Conservation (phyloP, 176 grass and related monocot genomes). For the Secale cereale region DNA sequence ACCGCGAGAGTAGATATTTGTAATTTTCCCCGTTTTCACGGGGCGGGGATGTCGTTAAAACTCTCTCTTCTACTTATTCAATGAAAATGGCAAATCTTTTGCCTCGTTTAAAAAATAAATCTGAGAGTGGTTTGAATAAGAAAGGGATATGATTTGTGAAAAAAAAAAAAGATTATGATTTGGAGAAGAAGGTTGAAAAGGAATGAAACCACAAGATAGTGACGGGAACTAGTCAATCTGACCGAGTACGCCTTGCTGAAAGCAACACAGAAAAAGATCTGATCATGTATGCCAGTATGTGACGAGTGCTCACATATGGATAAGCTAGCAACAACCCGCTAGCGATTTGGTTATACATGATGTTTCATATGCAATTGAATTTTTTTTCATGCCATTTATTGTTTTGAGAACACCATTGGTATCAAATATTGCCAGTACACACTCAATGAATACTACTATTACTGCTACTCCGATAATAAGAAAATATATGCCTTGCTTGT, state of each 20-base stretch:
- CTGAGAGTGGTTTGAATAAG: constrained; percentile 5
- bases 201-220: neutral
- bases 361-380: neutral
- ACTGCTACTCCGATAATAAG: neutral
- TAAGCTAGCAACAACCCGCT: neutral
- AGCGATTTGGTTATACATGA: neutral
- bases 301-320: neutral
- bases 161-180: neutral
- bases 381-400: neutral
- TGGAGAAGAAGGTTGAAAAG: neutral
- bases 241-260: neutral
- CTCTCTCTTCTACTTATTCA: too few relatives aligned
- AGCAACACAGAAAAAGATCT: neutral
- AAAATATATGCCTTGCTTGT: neutral
- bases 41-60: too few relatives aligned
- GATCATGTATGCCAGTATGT: neutral
- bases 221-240: neutral
- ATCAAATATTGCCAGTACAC: neutral
- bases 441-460: too few relatives aligned
- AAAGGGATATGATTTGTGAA: neutral
- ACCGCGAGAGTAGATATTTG: too few relatives aligned
- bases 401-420: neutral
- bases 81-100: too few relatives aligned
- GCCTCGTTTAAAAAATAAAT: too few relatives aligned
- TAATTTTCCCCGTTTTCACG: too few relatives aligned